These are phyloP conservation scores for Aristolochia fimbriata DNA, from an alignment of 164 flowering plant species.

Conservation along the genomic window DNA sequence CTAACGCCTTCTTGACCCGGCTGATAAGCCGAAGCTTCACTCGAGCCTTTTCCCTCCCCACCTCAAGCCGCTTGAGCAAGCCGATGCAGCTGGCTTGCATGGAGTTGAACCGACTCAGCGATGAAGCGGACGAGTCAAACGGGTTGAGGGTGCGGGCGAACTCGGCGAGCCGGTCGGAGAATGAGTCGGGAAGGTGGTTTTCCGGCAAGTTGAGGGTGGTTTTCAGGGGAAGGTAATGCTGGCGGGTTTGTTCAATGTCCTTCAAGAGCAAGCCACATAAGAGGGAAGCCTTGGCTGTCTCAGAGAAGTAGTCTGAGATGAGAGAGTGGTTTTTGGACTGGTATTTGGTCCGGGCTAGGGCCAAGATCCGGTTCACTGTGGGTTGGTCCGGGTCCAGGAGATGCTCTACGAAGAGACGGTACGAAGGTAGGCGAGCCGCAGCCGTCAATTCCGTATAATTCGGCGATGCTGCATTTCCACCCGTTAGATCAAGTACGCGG, in stretches of 20 bases:
- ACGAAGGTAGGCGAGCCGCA: slow-evolving; percentile 53
- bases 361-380: slow-evolving; percentile 29
- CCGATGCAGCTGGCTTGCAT: slow-evolving; percentile 30
- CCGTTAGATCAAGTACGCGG: slow-evolving; percentile 32
- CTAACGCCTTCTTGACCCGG: slow-evolving; percentile 28
- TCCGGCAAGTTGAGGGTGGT: background rate
- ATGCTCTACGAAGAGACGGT: slow-evolving; percentile 55
- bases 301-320: slow-evolving; percentile 39
- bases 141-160: slow-evolving; percentile 27
- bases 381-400: slow-evolving; percentile 64
- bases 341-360: slow-evolving; percentile 7
- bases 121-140: slow-evolving; percentile 23
- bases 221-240: slow-evolving; percentile 21
- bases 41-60: slow-evolving; percentile 29
- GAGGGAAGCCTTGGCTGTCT: slow-evolving; percentile 51
- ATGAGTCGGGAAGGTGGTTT: slow-evolving; percentile 6
- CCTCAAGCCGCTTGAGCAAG: slow-evolving; percentile 48
- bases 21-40: slow-evolving; percentile 29
- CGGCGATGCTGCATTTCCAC: slow-evolving; percentile 12
- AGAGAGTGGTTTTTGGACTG: slow-evolving; percentile 22
- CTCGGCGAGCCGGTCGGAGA: slow-evolving; percentile 15
- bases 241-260: slow-evolving; percentile 34
- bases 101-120: slow-evolving; percentile 20
- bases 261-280: slow-evolving; percentile 39
- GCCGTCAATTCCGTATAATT: slow-evolving; percentile 29